Base-by-base conservation (phyloP, 169 alveolate genomes). In the Cryptosporidium bovis region DNA sequence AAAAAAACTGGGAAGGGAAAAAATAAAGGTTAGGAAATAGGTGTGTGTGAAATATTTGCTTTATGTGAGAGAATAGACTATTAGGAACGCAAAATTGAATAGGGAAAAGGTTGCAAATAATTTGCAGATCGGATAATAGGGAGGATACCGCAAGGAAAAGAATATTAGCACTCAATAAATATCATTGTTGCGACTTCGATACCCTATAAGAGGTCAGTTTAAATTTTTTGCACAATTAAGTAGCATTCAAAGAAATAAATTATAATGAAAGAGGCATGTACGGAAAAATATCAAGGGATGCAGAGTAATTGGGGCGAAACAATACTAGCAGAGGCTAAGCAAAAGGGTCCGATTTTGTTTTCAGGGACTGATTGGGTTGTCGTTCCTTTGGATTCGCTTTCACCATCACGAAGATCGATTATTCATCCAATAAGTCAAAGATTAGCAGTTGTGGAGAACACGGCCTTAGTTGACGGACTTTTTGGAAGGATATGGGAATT, bases 401-500 rank as follows among this genome's bases (percentile, higher is more conserved):
- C 87, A 31, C 71, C 77, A 24, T 68, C 71, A 10, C 15, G 87
- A 58, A 77, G 87, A 62, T 53, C 87, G 18, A 77, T 77, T 18
- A 91, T 91, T 7, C 82, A 91, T 20, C 93, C 93, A 48, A 91
- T 91, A 66, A 91, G 91, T 62, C 93, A 91, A 64, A 84, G 93
- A 34, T 91, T 91, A 3, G 90, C 93, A 0, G 93, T 92, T 7
- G 91, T 82, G 33, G 91, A 91, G 65, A 91, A 91, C 0, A 91
- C 83, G 4, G 64, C 91, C 16, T 65, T 91, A 10, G 93, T 91
- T 40, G 93, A 91, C 67, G 93, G 91, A 6, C 64, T 91, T 24
- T 91, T 91, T 87, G 93, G 91, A 55, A 91, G 90, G 53, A 83
- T 91, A 64, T 91, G 93, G 93, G 93, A 91, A 34, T 91, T 91